A percentile compares a stretch with the other conserved stretches of the same genome.
phyloP scores from a whole-genome alignment of 1,139 yeast genomes.

The Hemisphaericaspora lyxosophila region DNA sequence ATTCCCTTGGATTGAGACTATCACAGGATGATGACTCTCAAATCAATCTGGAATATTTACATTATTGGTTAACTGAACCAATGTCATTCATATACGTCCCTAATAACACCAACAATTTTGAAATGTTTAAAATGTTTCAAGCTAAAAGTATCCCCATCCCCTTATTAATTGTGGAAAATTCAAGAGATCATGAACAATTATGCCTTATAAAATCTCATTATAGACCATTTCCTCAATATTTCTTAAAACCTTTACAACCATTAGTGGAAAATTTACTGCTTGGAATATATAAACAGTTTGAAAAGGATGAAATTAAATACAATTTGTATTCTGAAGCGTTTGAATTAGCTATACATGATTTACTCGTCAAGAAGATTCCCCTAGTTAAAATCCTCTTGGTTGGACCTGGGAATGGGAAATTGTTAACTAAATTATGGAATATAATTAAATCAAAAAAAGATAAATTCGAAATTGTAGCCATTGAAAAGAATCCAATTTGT shows the following conservation, averaged over 20 bases:
- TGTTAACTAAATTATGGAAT: conserved; percentile 44
- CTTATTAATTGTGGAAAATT: conserved; percentile 5
- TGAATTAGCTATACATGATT: conserved; percentile 47
- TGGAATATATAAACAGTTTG: conserved; percentile 66
- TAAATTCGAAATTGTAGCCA: conserved; percentile 18
- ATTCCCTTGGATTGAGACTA: conserved; percentile 2
- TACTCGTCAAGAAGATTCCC: conserved; percentile 7
- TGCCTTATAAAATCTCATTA: neutral
- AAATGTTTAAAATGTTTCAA: conserved; percentile 3
- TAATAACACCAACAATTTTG: neutral
- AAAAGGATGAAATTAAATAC: conserved; percentile 67
- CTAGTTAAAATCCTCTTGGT: conserved; percentile 50
- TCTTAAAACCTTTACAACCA: conserved; percentile 66
- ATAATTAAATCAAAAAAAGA: conserved; percentile 2
- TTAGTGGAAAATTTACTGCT: conserved; percentile 54
- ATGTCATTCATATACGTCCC: conserved; percentile 5
- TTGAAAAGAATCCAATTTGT: conserved; percentile 75
- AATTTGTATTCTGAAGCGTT: conserved; percentile 67
- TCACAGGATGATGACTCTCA: neutral
- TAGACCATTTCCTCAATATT: conserved; percentile 6
- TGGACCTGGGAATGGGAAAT: conserved; percentile 89
- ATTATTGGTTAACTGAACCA: conserved; percentile 9
- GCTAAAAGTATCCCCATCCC: conserved; percentile 4
- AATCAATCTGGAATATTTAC: neutral
- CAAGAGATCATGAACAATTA: neutral